phyloP scores from a whole-genome alignment of 2,329 filamentous ascomycete species.

The Fusarium humuli region DNA sequence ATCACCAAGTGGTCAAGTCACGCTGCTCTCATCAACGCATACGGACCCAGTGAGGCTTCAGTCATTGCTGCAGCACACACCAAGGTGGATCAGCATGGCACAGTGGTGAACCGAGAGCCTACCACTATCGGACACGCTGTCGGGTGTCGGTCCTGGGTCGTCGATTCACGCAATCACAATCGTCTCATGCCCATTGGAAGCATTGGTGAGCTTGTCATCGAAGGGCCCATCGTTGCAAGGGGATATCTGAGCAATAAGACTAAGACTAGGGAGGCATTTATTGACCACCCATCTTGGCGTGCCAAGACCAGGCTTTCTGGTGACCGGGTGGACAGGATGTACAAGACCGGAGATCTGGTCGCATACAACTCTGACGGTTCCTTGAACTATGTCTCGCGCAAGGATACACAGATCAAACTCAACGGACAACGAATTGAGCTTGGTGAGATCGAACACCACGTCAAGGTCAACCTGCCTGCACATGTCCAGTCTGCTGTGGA shows the following conservation, averaged over 20 bases:
- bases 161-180: slow-evolving; percentile 15
- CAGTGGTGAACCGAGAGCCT: background rate
- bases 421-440: slow-evolving; percentile 69
- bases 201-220: slow-evolving; percentile 18
- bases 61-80: slow-evolving; percentile 20
- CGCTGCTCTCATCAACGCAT: slow-evolving; percentile 32
- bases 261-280: slow-evolving; percentile 30
- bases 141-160: slow-evolving; percentile 20
- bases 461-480: slow-evolving; percentile 54
- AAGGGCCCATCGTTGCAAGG: slow-evolving; percentile 30
- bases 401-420: slow-evolving; percentile 70
- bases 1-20: slow-evolving; percentile 25
- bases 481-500: slow-evolving; percentile 59
- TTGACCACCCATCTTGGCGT: slow-evolving; percentile 61
- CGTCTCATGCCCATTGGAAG: slow-evolving; percentile 15
- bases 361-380: slow-evolving; percentile 55
- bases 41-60: slow-evolving; percentile 25
- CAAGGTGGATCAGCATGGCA: slow-evolving; percentile 5
- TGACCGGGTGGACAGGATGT: slow-evolving; percentile 44
- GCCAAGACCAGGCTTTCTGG: background rate
- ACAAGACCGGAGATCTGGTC: slow-evolving; percentile 63
- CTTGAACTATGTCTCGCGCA: slow-evolving; percentile 62
- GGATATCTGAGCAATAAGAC: slow-evolving; percentile 25
- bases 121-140: slow-evolving; percentile 21
- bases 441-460: slow-evolving; percentile 57